Evolutionary conservation across 2,329 filamentous ascomycete genomes (phyloP), one percentile per base, ranked within the genome.

Genomic region (Colletotrichum camelliae): DNA sequence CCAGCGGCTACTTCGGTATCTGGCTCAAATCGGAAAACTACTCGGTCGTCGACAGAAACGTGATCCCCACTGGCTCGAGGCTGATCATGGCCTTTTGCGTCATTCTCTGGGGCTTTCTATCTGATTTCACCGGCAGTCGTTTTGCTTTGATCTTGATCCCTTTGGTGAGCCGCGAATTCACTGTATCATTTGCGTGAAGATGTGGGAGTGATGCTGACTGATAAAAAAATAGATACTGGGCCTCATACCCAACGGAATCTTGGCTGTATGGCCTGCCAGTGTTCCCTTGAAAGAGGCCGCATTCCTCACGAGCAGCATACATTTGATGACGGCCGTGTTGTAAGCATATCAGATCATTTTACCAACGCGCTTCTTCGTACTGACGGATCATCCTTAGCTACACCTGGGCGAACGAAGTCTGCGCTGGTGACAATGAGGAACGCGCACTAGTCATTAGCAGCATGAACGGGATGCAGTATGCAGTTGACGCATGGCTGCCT

Each of bases 401-500:
- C 15, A 76, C 74, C 5, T 74, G 64, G 74, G 70, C 70, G 1
- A 73, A 73, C 21, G 73, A 68, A 24, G 65, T 75, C 29, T 75
- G 70, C 27, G 58, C 70, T 2, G 73, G 64, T 15, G 73, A 82
- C 67, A 81, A 82, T 37, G 81, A 81, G 37, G 82, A 83, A 75
- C 79, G 82, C 18, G 80, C 81, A 4, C 74, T 83, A 24, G 79
- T 82, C 27, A 81, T 83, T 21, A 80, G 78, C 67, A 83, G 66
- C 55, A 84, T 81, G 83, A 84, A 76, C 13, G 65, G 70, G 7
- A 73, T 69, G 65, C 70, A 73, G 18, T 73, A 71, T 3, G 72
- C 72, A 13, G 62, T 75, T 7, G 67, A 75, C 37, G 72, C 72
- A 8, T 75, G 72, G 72, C 61, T 72, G 5, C 72, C 72, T 7